Evolutionary conservation across 352 stramenopile species (phyloP).

Genomic region (Aphanomyces euteiches): DNA sequence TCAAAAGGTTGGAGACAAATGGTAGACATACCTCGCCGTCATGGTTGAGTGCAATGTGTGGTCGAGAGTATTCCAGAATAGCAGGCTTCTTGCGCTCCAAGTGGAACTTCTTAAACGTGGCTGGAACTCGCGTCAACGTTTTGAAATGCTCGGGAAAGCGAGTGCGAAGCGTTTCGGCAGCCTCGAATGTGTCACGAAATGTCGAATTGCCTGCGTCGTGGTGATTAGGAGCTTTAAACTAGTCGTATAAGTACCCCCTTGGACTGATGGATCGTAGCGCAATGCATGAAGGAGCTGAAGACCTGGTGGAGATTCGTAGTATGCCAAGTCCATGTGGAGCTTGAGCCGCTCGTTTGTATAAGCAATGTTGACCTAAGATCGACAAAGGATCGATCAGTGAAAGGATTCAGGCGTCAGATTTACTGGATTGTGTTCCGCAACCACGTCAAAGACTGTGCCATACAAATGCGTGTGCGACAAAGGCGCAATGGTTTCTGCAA

Average conservation of each 20-base stretch:
- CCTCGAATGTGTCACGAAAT: slow-evolving; percentile 81
- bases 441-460: slow-evolving; percentile 80
- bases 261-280: slow-evolving; percentile 78
- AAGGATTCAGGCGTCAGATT: slow-evolving; percentile 4
- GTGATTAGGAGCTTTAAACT: neutral
- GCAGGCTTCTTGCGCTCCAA: slow-evolving; percentile 83
- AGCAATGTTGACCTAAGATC: slow-evolving; percentile 89
- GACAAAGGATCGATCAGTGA: neutral
- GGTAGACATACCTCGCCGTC: slow-evolving; percentile 51
- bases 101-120: slow-evolving; percentile 93
- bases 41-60: slow-evolving; percentile 89
- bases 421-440: slow-evolving; percentile 77
- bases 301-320: slow-evolving; percentile 95
- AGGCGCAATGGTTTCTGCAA: slow-evolving; percentile 73
- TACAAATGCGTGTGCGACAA: slow-evolving; percentile 84
- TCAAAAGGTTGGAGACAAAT: neutral
- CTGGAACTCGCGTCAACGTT: slow-evolving; percentile 78
- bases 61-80: slow-evolving; percentile 92
- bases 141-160: slow-evolving; percentile 64
- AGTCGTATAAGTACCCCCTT: slow-evolving; percentile 37
- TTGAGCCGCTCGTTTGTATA: slow-evolving; percentile 89
- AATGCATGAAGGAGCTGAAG: slow-evolving; percentile 94
- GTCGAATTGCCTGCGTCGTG: slow-evolving; percentile 54
- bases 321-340: slow-evolving; percentile 93
- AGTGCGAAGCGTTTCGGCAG: slow-evolving; percentile 61